Conservation (phyloP, 805 yeast species). For the Ogataea populi-albae region DNA sequence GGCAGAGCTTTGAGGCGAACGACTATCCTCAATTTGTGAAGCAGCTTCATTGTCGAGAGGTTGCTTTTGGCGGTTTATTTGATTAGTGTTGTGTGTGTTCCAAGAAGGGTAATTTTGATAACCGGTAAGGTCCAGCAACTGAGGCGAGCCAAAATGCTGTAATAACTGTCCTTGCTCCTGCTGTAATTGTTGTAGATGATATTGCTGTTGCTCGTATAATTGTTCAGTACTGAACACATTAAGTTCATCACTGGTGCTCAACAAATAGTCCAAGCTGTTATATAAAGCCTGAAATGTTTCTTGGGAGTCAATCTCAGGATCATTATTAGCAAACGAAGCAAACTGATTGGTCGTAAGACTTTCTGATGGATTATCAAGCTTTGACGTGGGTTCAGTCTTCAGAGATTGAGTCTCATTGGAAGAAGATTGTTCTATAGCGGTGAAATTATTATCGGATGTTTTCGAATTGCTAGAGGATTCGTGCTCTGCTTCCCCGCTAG, state of each 20-base stretch:
- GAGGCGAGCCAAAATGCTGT: slow-evolving; percentile 15
- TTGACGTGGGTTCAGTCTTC: too few species aligned
- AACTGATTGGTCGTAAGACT: too few species aligned
- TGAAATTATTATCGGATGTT: too few species aligned
- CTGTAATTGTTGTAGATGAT: slow-evolving; percentile 18
- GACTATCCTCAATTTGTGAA: not conserved
- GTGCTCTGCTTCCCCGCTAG: too few species aligned
- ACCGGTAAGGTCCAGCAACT: slow-evolving; percentile 7
- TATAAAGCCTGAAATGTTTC: too few species aligned
- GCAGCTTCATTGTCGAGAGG: not conserved
- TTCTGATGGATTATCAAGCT: too few species aligned
- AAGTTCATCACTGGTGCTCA: slow-evolving; percentile 22
- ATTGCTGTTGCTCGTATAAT: slow-evolving; percentile 15
- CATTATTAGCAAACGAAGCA: too few species aligned
- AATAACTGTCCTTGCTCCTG: slow-evolving; percentile 19
- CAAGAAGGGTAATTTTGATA: slow-evolving; percentile 1
- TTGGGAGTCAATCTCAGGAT: too few species aligned
- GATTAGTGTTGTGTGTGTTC: slow-evolving; percentile 1
- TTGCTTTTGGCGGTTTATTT: not conserved
- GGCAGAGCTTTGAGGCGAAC: not conserved
- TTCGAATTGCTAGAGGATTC: too few species aligned
- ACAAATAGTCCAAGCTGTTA: slow-evolving; percentile 32
- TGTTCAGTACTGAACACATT: slow-evolving; percentile 15
- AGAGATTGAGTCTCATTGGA: too few species aligned
- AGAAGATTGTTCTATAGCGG: too few species aligned